These are phyloP conservation scores for Penicillium soppii DNA, from an alignment of 495 filamentous ascomycete genomes.

Conservation along the genomic window DNA sequence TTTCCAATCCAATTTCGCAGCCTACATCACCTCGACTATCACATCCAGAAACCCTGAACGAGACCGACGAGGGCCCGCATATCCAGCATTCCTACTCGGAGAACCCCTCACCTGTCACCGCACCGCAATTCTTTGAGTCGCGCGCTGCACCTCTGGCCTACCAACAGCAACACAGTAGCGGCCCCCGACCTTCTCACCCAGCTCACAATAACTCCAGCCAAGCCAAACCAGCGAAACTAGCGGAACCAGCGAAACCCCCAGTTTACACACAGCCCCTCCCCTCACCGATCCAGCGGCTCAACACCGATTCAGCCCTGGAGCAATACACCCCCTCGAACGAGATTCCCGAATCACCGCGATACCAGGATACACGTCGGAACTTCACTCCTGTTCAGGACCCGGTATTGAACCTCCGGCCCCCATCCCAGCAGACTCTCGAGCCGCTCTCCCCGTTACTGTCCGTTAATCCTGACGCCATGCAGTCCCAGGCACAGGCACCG, in stretches of 20 bases:
- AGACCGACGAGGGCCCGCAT: conserved; percentile 22
- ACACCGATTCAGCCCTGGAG: conserved; percentile 28
- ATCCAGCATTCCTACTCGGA: conserved; percentile 6
- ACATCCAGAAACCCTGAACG: conserved; percentile 14
- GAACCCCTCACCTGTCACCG: conserved; percentile 10
- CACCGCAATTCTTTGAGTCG: conserved; percentile 10
- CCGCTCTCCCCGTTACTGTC: conserved; percentile 32
- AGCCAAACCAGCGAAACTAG: conserved; percentile 10
- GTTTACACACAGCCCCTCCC: conserved; percentile 15
- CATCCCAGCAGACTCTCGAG: conserved; percentile 60
- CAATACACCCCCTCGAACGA: conserved; percentile 46
- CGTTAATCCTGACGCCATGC: conserved; percentile 34
- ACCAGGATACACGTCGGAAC: conserved; percentile 18
- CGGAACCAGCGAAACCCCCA: conserved; percentile 7
- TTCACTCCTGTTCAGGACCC: conserved; percentile 17
- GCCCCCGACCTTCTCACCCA: conserved; percentile 9
- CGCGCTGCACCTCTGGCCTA: conserved; percentile 15
- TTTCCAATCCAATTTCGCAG: conserved; percentile 23
- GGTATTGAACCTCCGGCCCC: conserved; percentile 41
- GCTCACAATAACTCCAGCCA: no score
- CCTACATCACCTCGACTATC: conserved; percentile 22
- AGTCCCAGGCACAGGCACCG: conserved; percentile 22
- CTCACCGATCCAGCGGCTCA: conserved; percentile 1
- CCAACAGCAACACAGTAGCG: conserved; percentile 16
- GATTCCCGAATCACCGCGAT: conserved; percentile 20